phyloP scores from a whole-genome alignment of 2,329 filamentous ascomycete species.

The Penicillium sp. region DNA sequence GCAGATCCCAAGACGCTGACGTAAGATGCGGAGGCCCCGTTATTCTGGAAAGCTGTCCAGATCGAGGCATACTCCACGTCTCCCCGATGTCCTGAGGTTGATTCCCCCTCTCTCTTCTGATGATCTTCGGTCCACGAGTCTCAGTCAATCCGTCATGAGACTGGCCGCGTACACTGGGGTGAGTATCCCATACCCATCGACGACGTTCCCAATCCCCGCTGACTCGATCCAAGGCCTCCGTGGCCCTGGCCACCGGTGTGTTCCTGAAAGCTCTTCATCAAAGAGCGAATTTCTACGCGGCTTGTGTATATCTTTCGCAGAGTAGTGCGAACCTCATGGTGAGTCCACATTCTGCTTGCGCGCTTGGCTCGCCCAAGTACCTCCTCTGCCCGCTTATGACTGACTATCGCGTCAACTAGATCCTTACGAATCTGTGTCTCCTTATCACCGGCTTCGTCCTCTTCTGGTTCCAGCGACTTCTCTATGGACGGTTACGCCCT shows the following conservation, averaged over 20 bases:
- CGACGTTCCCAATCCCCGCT: slow-evolving; percentile 7
- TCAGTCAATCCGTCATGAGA: slow-evolving; percentile 42
- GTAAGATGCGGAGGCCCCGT: slow-evolving; percentile 26
- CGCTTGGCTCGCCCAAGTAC: not conserved
- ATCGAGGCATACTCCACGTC: slow-evolving; percentile 21
- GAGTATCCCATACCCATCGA: slow-evolving; percentile 24
- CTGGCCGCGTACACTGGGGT: slow-evolving; percentile 54
- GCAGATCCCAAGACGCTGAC: slow-evolving; percentile 18
- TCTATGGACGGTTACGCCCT: slow-evolving; percentile 84
- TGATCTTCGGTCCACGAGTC: slow-evolving; percentile 27
- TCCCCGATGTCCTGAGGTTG: slow-evolving; percentile 9
- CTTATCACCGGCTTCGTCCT: slow-evolving; percentile 77
- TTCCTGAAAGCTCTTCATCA: slow-evolving; percentile 90
- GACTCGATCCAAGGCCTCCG: slow-evolving; percentile 61
- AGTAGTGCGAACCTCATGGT: slow-evolving; percentile 95
- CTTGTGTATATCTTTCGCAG: slow-evolving; percentile 93
- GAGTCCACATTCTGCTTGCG: slow-evolving; percentile 31
- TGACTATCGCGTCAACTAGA: slow-evolving; percentile 51
- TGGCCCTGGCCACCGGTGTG: slow-evolving; percentile 77
- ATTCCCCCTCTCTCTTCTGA: slow-evolving; percentile 15
- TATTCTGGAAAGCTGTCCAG: slow-evolving; percentile 28
- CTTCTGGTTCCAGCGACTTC: slow-evolving; percentile 82
- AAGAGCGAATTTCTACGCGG: slow-evolving; percentile 96
- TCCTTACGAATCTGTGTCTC: slow-evolving; percentile 86
- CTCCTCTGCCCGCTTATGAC: slow-evolving; percentile 7